Evolutionary conservation across 352 stramenopile species (phyloP), one percentile per base, ranked within the genome.

Genomic region (Pythium grandisporangium): DNA sequence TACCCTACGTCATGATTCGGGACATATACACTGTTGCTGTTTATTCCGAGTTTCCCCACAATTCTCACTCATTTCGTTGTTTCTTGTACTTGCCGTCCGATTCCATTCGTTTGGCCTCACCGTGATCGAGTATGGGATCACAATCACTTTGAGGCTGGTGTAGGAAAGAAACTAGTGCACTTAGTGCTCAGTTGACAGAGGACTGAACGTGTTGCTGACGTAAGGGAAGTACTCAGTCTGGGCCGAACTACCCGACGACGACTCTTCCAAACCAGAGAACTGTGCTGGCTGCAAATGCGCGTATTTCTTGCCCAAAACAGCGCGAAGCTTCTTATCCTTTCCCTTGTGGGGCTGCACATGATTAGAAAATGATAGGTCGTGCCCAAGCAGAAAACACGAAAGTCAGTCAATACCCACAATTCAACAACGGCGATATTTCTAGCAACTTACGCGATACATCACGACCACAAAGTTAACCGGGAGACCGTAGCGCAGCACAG

Each of bases 401-500:
- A 51, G 21, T 19, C 24, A 35, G 17, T n/a, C 25, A 30, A 14
- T 24, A 40, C 44, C 35, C 16, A 45, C 48, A 20, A 30, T 21
- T 16, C 19, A 22, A 5, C 17, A 6, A 27, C 35, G n/a, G n/a
- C n/a, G n/a, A n/a, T n/a, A n/a, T n/a, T n/a, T n/a, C n/a, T n/a
- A n/a, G n/a, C n/a, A 30, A 75, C 67, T 45, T 58, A 89, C 75
- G 51, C 71, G 66, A 61, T 86, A 89, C 61, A 93, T 83, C 48
- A 73, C 55, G 42, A 89, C 73, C 16, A 89, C 66, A 53, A 98
- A 98, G 66, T 98, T 96, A 29, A 98, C 87, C 5, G 96, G 96
- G 10, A 99, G 73, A 23, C 96, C 96, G 58, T 99, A 99, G 47
- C 95, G 88, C 44, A 99, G 74, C 40, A 99, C 93, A 50, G 85